Evolutionary conservation across 768 basidiomycete genomes (phyloP), one percentile per base, ranked within the genome.

Genomic region (Strobilomyces dryophilus): DNA sequence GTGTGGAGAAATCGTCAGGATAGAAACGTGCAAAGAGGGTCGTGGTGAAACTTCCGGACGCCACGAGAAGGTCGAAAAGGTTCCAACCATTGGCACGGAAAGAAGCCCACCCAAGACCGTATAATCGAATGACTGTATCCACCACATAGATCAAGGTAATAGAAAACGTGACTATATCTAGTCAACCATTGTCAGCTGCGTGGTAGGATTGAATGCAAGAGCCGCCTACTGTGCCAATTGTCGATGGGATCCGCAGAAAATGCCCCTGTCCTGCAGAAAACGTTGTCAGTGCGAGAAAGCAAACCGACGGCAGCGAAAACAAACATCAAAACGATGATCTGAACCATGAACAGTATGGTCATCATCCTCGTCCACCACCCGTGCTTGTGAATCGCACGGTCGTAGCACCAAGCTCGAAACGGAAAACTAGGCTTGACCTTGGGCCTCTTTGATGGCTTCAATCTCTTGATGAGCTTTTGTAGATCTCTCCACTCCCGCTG

Each of bases 51-150:
- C 87, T 90, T 7, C 95, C 95, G 3, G 72, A 74, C 17, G 92
- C 84, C 24, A 90, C 85, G 14, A 91, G 61, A 40, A 94, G 71
- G 60, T 98, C 95, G 69, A 95, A 98, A 1, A 93, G 61, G 65
- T 95, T 97, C 95, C 95, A 98, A 7, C 94, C 92, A 59, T 94
- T 92, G 29, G 84, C 82, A n/a, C 79, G 78, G 76, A 91, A 97
- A 65, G 87, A 89, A 15, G 68, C 68, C 83, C 85, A 87, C 1
- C 95, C 94, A 3, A 98, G 79, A 1, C 95, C 95, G 60, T 78
- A 83, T 42, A 87, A 74, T n/a, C 93, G 84, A 24, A 95, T 78
- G 24, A 72, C 52, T 32, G 92, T 84, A 66, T 98, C 95, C 52
- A 89, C 54, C 32, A 84, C 72, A 61, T 94, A 97, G 24, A 91